Percentiles rank a stretch among this genome's conserved stretches.
Conservation (phyloP, 2,329 filamentous ascomycete genomes). For the Colletotrichum cordylinicola region DNA sequence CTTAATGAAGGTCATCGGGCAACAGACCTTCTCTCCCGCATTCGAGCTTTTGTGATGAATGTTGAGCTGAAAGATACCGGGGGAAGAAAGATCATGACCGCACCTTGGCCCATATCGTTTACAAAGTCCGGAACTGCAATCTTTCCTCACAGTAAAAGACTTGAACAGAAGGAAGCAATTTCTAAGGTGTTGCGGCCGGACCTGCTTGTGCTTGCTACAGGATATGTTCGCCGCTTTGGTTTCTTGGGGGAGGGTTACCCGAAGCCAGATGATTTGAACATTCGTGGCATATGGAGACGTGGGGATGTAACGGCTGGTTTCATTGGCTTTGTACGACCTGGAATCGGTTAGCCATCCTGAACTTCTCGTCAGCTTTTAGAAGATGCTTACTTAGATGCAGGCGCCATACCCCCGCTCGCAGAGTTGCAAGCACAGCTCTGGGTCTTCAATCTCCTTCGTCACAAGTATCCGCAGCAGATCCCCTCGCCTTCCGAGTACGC, state of each 20-base stretch:
- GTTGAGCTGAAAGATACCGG: constrained; percentile 42
- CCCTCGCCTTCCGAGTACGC: constrained; percentile 16
- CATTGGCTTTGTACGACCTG: constrained; percentile 53
- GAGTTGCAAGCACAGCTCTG: constrained; percentile 56
- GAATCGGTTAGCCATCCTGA: constrained; percentile 35
- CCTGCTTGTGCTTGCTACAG: constrained; percentile 52
- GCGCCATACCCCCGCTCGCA: constrained; percentile 53
- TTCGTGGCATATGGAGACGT: constrained; percentile 57
- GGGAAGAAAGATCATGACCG: constrained; percentile 47
- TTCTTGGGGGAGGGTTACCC: constrained; percentile 47
- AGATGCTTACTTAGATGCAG: constrained; percentile 22
- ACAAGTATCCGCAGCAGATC: constrained; percentile 27
- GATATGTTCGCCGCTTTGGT: constrained; percentile 46
- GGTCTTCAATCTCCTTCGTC: constrained; percentile 44
- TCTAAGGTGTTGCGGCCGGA: constrained; percentile 41
- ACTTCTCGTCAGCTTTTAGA: background rate
- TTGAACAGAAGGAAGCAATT: constrained; percentile 32
- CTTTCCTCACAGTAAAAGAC: constrained; percentile 35
- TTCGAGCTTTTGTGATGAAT: constrained; percentile 44
- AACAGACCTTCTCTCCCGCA: constrained; percentile 33
- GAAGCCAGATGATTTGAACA: constrained; percentile 50
- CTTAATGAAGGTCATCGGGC: constrained; percentile 42
- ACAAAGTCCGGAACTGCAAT: constrained; percentile 39
- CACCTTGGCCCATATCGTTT: constrained; percentile 47
- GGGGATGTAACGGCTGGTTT: constrained; percentile 45